Evolutionary conservation across 139 green algal genomes (phyloP), one percentile per base, ranked within the genome.

Genomic region (Chara braunii): DNA sequence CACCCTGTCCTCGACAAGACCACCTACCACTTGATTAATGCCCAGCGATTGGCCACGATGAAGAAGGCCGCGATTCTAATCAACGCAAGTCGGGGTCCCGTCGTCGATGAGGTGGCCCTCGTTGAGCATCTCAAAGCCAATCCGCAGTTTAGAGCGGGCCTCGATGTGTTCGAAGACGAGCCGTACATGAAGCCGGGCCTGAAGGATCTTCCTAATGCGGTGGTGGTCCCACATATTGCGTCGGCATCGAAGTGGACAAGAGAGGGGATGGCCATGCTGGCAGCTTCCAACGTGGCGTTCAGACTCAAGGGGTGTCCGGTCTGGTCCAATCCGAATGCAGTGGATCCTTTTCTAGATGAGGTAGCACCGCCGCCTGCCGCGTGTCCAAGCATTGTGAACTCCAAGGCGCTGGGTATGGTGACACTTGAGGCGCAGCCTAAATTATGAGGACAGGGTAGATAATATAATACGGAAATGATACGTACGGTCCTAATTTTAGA

Each of bases 161-260:
- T 98, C 50, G 92, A 98, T 68, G 92, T 98, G 68, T 98, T 95
- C 78, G 92, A 98, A 61, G 84, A 98, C 61, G 92, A 98, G 86
- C 92, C 92, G 0, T 54, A 81, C 33, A 99, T 97, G 89, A 87
- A 86, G 74, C 85, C 91, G 4, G 92, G 92, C 1, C 85, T 98
- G 28, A 78, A 52, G 0, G 81, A 97, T 3, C 88, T 85, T 56
- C 63, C 80, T 11, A 98, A 98, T 68, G 91, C 87, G 8, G 93
- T 98, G 26, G 89, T 97, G 29, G 88, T 98, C 60, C 92, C 92
- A 2, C 92, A 98, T 81, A 98, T 98, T 51, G 92, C 93, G 1
- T 96, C 88, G 28, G 92, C 92, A 3, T 95, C 90, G 53, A 53
- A 70, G 37, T 81, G 57, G 57, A 81, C 73, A 9, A 36, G 73